These are phyloP conservation scores for Naganishia cerealis DNA, from an alignment of 1,284 basidiomycete species.

Conservation along the genomic window DNA sequence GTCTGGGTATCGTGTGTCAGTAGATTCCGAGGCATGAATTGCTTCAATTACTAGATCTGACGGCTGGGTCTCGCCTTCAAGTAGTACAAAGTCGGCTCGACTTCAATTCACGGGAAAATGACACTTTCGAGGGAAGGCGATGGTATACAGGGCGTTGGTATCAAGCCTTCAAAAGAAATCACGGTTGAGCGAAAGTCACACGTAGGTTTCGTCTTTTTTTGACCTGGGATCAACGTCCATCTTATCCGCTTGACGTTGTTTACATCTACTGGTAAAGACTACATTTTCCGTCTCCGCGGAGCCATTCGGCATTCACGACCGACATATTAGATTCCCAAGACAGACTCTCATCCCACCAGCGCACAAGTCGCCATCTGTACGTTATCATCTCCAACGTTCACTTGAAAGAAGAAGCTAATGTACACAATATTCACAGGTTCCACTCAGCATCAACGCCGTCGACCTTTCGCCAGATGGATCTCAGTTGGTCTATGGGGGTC, in stretches of 20 bases:
- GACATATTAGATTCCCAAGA: conserved; percentile 47
- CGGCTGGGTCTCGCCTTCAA: not conserved
- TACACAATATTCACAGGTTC: conserved; percentile 37
- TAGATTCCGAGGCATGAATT: not conserved
- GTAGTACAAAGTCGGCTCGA: conserved; percentile 46
- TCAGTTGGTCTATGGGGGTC: conserved; percentile 50
- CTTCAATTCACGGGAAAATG: conserved; percentile 50
- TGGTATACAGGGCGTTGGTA: conserved; percentile 38
- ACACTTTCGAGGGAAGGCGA: conserved; percentile 38
- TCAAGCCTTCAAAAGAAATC: conserved; percentile 42
- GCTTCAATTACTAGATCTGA: not conserved
- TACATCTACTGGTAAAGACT: conserved; percentile 2
- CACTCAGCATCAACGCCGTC: conserved; percentile 49
- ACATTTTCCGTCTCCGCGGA: conserved; percentile 44
- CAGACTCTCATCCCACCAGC: conserved; percentile 43
- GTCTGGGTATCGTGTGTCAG: conserved; percentile 53
- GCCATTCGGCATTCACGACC: conserved; percentile 36
- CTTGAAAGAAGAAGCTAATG: not conserved
- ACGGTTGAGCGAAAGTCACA: conserved; percentile 42
- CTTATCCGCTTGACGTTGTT: not conserved
- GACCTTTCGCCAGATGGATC: conserved; percentile 44
- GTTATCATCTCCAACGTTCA: not conserved
- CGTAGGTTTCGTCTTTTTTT: conserved; percentile 36
- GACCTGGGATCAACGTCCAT: no score
- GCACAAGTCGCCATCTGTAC: conserved; percentile 18